Evolutionary conservation across 441 rosid species (phyloP), one percentile per base, ranked within the genome.

Genomic region (Flueggea neowawraea): DNA sequence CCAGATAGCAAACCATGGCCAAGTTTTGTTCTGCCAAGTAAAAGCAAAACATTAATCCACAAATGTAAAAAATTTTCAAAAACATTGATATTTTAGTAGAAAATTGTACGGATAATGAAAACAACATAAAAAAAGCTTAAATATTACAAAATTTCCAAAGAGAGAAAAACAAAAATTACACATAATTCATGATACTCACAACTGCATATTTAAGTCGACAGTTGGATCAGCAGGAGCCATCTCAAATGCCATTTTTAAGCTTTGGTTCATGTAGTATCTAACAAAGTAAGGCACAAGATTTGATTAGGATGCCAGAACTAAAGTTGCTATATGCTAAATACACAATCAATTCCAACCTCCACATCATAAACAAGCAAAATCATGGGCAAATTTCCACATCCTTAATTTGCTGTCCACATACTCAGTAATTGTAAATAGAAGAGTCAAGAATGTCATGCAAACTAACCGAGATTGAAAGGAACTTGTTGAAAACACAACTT

Each of bases 181-280:
- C 63, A 61, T n/a, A 66, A 50, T 28, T 48, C 57, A 52, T 7
- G 50, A 22, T 58, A 82, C 98, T 82, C 83, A 95, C 99, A 95
- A 75, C 72, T 95, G 99, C 86, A 79, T 95, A 78, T 91, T 89
- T 64, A 95, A 81, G 73, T 95, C 98, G 58, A 95, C 83, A 28
- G 99, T 88, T 61, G 99, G 97, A 79, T 95, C 99, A 60, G 98
- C 92, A 71, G 96, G 96, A 77, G 99, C 97, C 70, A 69, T 84
- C 71, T 83, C 84, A 73, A 86, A 91, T 63, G 98, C 96, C 66
- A 43, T 58, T 78, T 88, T 88, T 61, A 95, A 81, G 79, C 80
- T 78, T 70, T 84, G 92, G 57, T 80, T 81, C 58, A 64, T 64
- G 76, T 75, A 88, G 73, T 86, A 95, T 65, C 99, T 95, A 53